Evolutionary conservation across 495 filamentous ascomycete species (phyloP).

Genomic region (Penicillium ochrochloron): DNA sequence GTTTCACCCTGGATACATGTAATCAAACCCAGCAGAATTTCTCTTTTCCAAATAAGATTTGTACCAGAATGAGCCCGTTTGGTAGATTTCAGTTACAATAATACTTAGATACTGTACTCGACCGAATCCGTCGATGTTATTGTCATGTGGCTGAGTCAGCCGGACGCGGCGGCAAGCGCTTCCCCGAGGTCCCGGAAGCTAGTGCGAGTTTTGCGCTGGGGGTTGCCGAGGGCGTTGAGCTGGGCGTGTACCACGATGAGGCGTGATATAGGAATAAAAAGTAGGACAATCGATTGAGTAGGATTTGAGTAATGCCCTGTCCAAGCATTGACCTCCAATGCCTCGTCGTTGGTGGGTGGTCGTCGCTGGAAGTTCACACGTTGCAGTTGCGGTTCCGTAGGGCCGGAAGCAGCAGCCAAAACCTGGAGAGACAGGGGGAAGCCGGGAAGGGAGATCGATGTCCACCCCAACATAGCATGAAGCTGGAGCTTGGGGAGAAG

Average conservation of each 20-base stretch:
- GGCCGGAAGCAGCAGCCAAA: slow-evolving; percentile 1
- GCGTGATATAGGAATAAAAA: neutral
- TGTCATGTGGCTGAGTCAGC: slow-evolving; percentile 35
- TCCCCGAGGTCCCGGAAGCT: slow-evolving; percentile 33
- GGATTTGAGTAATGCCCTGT: neutral
- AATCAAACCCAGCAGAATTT: neutral
- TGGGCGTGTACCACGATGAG: slow-evolving; percentile 1
- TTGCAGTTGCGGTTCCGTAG: slow-evolving; percentile 6
- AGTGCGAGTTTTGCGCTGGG: slow-evolving; percentile 32
- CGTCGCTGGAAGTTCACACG: slow-evolving; percentile 17
- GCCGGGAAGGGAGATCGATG: neutral
- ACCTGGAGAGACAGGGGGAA: slow-evolving; percentile 1
- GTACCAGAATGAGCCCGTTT: neutral
- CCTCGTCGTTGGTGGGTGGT: slow-evolving; percentile 15
- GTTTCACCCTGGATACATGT: neutral
- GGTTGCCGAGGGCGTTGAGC: slow-evolving; percentile 23
- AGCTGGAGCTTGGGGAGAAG: neutral
- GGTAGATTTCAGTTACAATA: neutral
- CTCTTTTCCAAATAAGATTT: neutral
- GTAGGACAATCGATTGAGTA: slow-evolving; percentile 10
- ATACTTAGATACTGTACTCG: neutral
- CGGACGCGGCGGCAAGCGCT: slow-evolving; percentile 30
- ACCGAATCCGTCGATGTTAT: slow-evolving; percentile 19
- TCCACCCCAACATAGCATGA: neutral
- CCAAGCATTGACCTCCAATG: slow-evolving; percentile 26